Percentiles rank a stretch among this genome's conserved stretches.
These are phyloP conservation scores for Lachnellula hyalina DNA, from an alignment of 2,329 filamentous ascomycete genomes.

Conservation along the genomic window DNA sequence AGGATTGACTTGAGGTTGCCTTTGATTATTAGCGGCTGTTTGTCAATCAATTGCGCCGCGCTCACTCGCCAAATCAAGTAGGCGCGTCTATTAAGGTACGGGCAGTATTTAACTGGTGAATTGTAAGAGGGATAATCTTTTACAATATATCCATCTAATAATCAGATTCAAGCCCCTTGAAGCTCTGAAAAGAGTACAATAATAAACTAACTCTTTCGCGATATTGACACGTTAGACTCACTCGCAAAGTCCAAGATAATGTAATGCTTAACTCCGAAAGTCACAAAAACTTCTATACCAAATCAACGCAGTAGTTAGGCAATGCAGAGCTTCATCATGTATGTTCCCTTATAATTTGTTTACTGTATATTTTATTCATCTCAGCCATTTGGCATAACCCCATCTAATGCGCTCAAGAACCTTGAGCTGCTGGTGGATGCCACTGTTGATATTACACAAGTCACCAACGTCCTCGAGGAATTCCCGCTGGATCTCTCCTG, in stretches of 20 bases:
- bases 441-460: constrained; percentile 71
- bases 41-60: not conserved
- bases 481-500: constrained; percentile 69
- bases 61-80: not conserved
- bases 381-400: constrained; percentile 78
- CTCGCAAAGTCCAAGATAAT: no score
- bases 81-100: not conserved
- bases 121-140: no score
- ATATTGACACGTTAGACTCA: no score
- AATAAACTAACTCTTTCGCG: no score
- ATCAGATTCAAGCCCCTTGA: no score
- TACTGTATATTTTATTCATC: constrained; percentile 6
- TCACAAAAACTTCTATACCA: no score
- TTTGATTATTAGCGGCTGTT: not conserved
- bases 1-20: constrained; percentile 2
- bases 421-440: constrained; percentile 70
- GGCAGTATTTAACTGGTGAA: no score
- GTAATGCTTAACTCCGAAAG: no score
- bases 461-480: constrained; percentile 87
- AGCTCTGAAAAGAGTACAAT: no score
- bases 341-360: not conserved
- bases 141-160: no score
- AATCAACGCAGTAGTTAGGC: no score
- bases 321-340: no score
- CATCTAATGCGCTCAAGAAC: constrained; percentile 82